A percentile compares a stretch with the other conserved stretches of the same genome.
These are phyloP conservation scores for Melaleuca alternifolia DNA, from an alignment of 345 rosid genomes.

Conservation along the genomic window DNA sequence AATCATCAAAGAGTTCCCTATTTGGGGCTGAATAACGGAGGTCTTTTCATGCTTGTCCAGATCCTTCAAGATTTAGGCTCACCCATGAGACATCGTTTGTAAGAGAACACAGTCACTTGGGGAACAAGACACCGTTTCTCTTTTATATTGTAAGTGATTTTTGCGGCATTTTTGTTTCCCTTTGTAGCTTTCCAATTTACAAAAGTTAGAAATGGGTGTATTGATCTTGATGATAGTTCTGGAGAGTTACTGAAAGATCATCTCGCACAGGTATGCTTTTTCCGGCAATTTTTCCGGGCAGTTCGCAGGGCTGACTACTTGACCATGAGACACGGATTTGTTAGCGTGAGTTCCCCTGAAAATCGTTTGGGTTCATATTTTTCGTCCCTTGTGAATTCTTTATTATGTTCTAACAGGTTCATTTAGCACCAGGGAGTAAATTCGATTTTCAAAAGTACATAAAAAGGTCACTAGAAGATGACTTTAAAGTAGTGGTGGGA, in stretches of 20 bases:
- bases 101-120: conserved; percentile 45
- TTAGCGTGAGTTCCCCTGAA: conserved; percentile 36
- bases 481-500: conserved; percentile 92
- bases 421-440: conserved; percentile 73
- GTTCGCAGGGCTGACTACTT: conserved; percentile 69
- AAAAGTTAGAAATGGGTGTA: neutral
- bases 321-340: conserved; percentile 88
- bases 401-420: conserved; percentile 43
- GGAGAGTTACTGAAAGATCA: neutral
- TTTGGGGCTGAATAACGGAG: neutral
- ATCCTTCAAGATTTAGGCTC: conserved; percentile 75
- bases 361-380: neutral
- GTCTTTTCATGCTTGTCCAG: conserved; percentile 17
- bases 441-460: conserved; percentile 92
- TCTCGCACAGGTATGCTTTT: conserved; percentile 61
- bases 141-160: conserved; percentile 50
- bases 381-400: neutral
- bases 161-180: neutral
- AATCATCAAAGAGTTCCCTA: neutral
- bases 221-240: neutral
- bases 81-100: conserved; percentile 95
- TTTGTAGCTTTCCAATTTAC: neutral
- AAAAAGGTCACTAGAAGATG: conserved; percentile 84
- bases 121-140: conserved; percentile 38
- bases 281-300: conserved; percentile 70